Percentiles rank a stretch among this genome's conserved stretches.
Conservation (phyloP, 768 basidiomycete genomes). For the Phanerodontia chrysosporium region DNA sequence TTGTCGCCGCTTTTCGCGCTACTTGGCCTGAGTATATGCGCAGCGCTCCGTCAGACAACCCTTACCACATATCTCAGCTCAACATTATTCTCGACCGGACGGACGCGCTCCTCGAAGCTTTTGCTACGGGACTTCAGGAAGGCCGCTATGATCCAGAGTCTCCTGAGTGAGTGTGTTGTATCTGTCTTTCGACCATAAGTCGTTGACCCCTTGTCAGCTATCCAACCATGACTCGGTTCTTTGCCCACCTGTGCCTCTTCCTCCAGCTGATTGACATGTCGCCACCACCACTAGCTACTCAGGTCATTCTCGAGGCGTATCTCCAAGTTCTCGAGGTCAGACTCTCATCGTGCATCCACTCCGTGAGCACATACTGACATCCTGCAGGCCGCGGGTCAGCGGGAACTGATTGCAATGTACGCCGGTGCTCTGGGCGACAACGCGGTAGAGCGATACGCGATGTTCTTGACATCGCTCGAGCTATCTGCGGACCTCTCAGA, state of each 20-base stretch:
- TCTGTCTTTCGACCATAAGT: too few species aligned
- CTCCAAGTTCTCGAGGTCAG: slow-evolving; percentile 79
- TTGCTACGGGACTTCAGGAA: slow-evolving; percentile 52
- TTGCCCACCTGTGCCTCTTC: slow-evolving; percentile 89
- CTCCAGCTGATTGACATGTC: slow-evolving; percentile 76
- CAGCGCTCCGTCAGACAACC: slow-evolving; percentile 62
- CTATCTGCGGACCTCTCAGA: slow-evolving; percentile 60
- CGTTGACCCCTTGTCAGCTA: slow-evolving; percentile 42
- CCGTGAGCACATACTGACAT: background rate
- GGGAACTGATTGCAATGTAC: slow-evolving; percentile 90
- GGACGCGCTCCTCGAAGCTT: slow-evolving; percentile 61
- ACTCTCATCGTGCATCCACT: background rate
- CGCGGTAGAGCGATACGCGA: slow-evolving; percentile 87
- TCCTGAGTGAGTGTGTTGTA: slow-evolving; percentile 49
- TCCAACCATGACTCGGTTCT: slow-evolving; percentile 78
- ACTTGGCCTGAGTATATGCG: background rate
- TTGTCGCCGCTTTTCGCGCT: background rate
- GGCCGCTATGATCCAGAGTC: slow-evolving; percentile 45
- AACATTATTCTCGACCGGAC: slow-evolving; percentile 73
- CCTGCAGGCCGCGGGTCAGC: slow-evolving; percentile 63
- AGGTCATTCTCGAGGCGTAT: slow-evolving; percentile 84
- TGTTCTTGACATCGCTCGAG: slow-evolving; percentile 79
- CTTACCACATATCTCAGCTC: slow-evolving; percentile 80
- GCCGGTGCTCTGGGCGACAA: slow-evolving; percentile 87
- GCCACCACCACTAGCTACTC: slow-evolving; percentile 70